Evolutionary conservation across 768 basidiomycete genomes (phyloP), one percentile per base, ranked within the genome.

Genomic region (Kwoniella europaea): DNA sequence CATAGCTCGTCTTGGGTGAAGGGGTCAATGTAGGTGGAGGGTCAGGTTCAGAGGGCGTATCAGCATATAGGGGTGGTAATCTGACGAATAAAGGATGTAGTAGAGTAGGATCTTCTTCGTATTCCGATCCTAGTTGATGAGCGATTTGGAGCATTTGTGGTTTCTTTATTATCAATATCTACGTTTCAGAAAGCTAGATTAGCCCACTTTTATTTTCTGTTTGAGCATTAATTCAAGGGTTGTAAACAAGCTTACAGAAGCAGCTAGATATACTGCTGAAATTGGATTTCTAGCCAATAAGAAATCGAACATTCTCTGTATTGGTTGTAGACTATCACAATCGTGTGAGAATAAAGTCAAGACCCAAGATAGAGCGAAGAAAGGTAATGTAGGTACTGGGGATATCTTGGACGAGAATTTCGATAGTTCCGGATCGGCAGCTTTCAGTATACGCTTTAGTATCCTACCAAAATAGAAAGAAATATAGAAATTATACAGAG

Each of bases 281-380:
- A 94, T 88, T 10, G 94, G 94, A 27, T 92, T 92, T 44, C 94
- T 87, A 72, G 89, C 88, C 13, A 98, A 85, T 10, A 97, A 84
- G 79, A 90, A 98, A 83, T 98, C 94, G 82, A 96, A 98, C 58
- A 94, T 88, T 72, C 94, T 91, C 80, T 96, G 94, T 29, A 94
- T 91, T 50, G 94, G 89, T 4, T 91, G 88, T n/a, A 96, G 87
- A 2, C 91, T 92, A 9, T 94, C 92, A 67, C 94, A 87, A 75
- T 97, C 94, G 82, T 98, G 94, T 12, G 94, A 90, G 85, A 98
- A 94, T 41, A 96, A 87, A 0, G 94, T 96, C 43, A 98, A 86
- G 42, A 97, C 88, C 84, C 94, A 92, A 4, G 93, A 92, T 18
- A 98, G 87, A 0, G 94, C 92, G 80, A 91, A 92, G 79, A 93